These are phyloP conservation scores for Selenicereus undatus DNA, from an alignment of 148 eudicot genomes.

Conservation along the genomic window DNA sequence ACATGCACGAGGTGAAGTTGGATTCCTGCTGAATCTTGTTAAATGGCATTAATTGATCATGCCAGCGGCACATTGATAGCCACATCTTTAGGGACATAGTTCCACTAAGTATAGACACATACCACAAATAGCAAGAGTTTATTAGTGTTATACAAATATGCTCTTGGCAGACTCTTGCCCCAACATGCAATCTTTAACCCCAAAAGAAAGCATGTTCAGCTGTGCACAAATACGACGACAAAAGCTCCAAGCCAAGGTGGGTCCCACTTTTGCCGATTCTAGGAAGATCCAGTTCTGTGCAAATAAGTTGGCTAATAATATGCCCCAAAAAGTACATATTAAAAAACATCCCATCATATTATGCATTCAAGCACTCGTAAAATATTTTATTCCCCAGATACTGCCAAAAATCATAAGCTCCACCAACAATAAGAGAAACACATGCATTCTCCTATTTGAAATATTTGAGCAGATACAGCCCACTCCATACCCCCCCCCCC, in stretches of 20 bases:
- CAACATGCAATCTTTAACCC: background rate
- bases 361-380: background rate
- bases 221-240: too few relatives aligned
- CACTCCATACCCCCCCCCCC: background rate
- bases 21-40: too few relatives aligned
- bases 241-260: too few relatives aligned
- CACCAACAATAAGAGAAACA: background rate
- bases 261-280: too few relatives aligned
- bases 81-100: too few relatives aligned
- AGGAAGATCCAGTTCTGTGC: too few relatives aligned
- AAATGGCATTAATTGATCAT: too few relatives aligned
- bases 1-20: too few relatives aligned
- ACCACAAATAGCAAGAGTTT: background rate
- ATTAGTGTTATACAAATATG: background rate
- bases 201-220: background rate
- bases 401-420: background rate
- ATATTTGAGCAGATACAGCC: background rate
- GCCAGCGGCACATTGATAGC: too few relatives aligned
- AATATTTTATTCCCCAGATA: background rate
- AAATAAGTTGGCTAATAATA: background rate
- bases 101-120: too few relatives aligned
- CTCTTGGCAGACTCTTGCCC: background rate
- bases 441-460: background rate
- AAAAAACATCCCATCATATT: background rate
- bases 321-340: background rate